phyloP scores from a whole-genome alignment of 345 rosid genomes.

The Murraya paniculata region DNA sequence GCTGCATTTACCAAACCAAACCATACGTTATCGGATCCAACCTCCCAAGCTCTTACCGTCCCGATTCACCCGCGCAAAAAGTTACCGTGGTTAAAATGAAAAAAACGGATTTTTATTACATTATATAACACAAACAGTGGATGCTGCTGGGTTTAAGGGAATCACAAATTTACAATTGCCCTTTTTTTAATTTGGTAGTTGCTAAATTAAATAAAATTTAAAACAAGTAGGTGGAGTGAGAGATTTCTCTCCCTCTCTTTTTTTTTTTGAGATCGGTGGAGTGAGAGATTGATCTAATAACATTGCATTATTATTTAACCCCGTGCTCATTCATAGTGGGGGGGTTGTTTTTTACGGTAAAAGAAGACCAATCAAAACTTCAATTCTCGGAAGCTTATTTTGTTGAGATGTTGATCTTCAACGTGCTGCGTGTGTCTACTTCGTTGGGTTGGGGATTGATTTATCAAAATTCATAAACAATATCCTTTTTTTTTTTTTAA shows the following conservation, averaged over 20 bases:
- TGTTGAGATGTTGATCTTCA: not conserved
- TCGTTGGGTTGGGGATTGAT: too few species aligned
- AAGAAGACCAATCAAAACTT: not conserved
- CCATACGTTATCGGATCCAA: not conserved
- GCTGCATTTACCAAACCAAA: not conserved
- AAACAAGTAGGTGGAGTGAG: not conserved
- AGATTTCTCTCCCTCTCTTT: too few species aligned
- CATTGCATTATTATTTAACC: too few species aligned
- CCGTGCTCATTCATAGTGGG: too few species aligned
- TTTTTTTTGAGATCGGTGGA: too few species aligned
- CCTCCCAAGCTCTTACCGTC: not conserved
- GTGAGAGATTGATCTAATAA: too few species aligned
- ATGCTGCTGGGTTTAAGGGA: not conserved
- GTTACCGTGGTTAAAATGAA: not conserved
- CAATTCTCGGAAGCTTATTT: not conserved
- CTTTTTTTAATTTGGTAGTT: too few species aligned
- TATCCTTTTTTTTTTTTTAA: not conserved
- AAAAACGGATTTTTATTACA: not conserved
- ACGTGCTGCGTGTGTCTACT: conserved; percentile 9
- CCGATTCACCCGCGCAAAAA: not conserved
- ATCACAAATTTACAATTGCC: not conserved
- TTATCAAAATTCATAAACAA: too few species aligned
- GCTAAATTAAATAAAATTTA: too few species aligned
- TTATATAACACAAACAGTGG: not conserved
- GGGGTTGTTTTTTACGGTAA: not conserved